These are phyloP conservation scores for Agrocybe praecox DNA, from an alignment of 768 basidiomycete genomes.

Conservation along the genomic window DNA sequence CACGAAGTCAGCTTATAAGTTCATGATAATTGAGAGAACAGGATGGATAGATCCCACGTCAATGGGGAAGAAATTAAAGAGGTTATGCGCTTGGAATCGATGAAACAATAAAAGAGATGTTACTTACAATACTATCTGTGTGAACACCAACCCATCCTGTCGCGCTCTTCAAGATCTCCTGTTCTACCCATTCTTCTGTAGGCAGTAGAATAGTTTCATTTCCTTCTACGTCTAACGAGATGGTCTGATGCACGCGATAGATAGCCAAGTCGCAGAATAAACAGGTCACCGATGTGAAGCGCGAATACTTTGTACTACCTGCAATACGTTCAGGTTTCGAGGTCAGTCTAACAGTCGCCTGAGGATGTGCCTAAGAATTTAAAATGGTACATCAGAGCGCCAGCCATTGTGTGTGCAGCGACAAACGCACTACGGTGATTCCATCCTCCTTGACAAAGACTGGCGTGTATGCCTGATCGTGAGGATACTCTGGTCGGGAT, in stretches of 20 bases:
- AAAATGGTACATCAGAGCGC: slow-evolving; percentile 10
- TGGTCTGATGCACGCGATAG: slow-evolving; percentile 70
- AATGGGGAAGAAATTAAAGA: too few species aligned
- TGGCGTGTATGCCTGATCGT: slow-evolving; percentile 47
- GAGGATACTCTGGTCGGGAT: slow-evolving; percentile 30
- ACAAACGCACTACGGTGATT: slow-evolving; percentile 58
- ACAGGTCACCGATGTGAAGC: slow-evolving; percentile 69
- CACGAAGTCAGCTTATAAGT: slow-evolving; percentile 14
- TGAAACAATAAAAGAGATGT: slow-evolving; percentile 4
- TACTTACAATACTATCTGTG: slow-evolving; percentile 67
- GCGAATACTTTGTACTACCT: slow-evolving; percentile 51
- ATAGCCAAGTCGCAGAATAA: slow-evolving; percentile 63
- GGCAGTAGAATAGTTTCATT: slow-evolving; percentile 70
- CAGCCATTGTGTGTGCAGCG: slow-evolving; percentile 3
- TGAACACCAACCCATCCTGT: slow-evolving; percentile 78
- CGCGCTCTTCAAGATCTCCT: slow-evolving; percentile 65
- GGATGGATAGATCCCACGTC: too few species aligned
- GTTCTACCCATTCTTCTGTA: slow-evolving; percentile 76
- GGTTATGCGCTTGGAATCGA: background rate
- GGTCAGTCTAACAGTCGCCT: slow-evolving; percentile 68
- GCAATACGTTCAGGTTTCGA: slow-evolving; percentile 44
- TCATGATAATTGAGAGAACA: too few species aligned
- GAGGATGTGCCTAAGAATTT: slow-evolving; percentile 57
- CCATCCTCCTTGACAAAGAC: slow-evolving; percentile 71
- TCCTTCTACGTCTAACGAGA: slow-evolving; percentile 57